Evolutionary conservation across 2,329 filamentous ascomycete genomes (phyloP).

Genomic region (Cryphonectria parasitica): DNA sequence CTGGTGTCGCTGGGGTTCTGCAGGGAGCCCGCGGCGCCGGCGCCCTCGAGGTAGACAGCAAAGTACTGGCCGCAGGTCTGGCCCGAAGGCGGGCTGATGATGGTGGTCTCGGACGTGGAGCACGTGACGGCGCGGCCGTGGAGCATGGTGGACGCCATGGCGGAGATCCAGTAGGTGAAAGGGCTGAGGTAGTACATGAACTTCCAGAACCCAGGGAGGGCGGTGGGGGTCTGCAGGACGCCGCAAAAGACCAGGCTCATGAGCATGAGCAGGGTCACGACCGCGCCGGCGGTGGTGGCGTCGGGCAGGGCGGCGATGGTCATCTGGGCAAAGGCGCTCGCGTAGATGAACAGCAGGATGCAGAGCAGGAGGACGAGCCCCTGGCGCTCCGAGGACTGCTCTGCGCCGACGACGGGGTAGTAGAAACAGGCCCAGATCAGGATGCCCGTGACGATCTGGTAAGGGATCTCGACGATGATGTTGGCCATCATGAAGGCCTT

Average conservation of each 20-base stretch:
- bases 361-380: constrained; percentile 68
- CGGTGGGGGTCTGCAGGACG: constrained; percentile 61
- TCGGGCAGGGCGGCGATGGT: constrained; percentile 71
- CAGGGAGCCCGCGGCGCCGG: constrained; percentile 56
- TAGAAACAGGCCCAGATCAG: constrained; percentile 70
- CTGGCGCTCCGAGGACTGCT: constrained; percentile 57
- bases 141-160: constrained; percentile 69
- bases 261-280: constrained; percentile 63
- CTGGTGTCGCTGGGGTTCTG: constrained; percentile 60
- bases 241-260: constrained; percentile 66
- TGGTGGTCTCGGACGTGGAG: constrained; percentile 58
- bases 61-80: constrained; percentile 69
- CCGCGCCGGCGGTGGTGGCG: constrained; percentile 67
- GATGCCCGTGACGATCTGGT: constrained; percentile 66
- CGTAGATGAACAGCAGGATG: constrained; percentile 71
- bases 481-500: constrained; percentile 73
- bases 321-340: constrained; percentile 74
- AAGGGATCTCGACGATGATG: constrained; percentile 73
- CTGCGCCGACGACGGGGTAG: constrained; percentile 60
- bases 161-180: constrained; percentile 70
- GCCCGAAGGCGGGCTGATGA: constrained; percentile 66
- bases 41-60: constrained; percentile 52
- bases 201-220: constrained; percentile 73
- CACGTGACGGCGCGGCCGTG: constrained; percentile 58
- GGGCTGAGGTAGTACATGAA: constrained; percentile 75